These are phyloP conservation scores for Eremothecium coryli DNA, from an alignment of 1,139 yeast species.

Conservation along the genomic window DNA sequence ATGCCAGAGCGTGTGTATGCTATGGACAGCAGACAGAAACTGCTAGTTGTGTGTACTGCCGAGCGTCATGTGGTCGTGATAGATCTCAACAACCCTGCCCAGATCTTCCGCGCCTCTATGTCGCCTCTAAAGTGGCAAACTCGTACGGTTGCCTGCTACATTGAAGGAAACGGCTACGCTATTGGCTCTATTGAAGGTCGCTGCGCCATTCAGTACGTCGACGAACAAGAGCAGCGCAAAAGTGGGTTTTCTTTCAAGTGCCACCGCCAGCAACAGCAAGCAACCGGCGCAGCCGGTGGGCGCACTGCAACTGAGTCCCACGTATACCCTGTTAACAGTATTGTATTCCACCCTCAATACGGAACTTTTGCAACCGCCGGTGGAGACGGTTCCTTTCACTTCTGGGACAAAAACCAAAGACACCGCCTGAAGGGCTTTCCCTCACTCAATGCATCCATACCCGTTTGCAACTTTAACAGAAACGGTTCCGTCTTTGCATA, in stretches of 20 bases:
- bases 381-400: constrained; percentile 84
- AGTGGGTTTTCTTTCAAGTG: constrained; percentile 87
- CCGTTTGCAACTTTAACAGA: constrained; percentile 73
- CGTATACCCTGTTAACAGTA: constrained; percentile 71
- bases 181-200: constrained; percentile 93
- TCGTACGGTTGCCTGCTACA: constrained; percentile 71
- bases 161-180: constrained; percentile 86
- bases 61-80: constrained; percentile 74
- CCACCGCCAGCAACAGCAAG: constrained; percentile 50
- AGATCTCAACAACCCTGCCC: constrained; percentile 76
- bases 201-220: constrained; percentile 92
- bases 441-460: constrained; percentile 59
- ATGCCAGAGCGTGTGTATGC: constrained; percentile 88
- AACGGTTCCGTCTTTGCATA: constrained; percentile 83
- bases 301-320: constrained; percentile 36
- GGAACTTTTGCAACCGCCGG: constrained; percentile 95
- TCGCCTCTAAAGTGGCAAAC: constrained; percentile 95
- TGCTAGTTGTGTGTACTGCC: constrained; percentile 87
- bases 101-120: constrained; percentile 60
- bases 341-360: constrained; percentile 77
- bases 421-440: constrained; percentile 82
- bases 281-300: constrained; percentile 30
- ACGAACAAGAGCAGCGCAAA: constrained; percentile 65
- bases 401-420: constrained; percentile 94
- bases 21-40: constrained; percentile 74